Evolutionary conservation across 352 stramenopile species (phyloP), one percentile per base, ranked within the genome.

Genomic region (Blastocystis sp.): DNA sequence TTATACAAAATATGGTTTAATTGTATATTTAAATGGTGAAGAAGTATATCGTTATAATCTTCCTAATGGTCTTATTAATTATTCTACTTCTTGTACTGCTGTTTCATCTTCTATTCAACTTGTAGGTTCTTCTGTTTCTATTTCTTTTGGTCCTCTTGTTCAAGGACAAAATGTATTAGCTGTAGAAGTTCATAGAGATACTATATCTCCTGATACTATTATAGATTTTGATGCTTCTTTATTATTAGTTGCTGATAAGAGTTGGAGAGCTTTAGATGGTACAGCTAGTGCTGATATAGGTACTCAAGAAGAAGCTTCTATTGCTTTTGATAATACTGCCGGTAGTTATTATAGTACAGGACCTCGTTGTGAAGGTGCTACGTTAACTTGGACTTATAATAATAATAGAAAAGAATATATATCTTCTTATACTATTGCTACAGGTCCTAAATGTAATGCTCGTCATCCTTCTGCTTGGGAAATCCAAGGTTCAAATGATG

Each of bases 1-100:
- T 27, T 28, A 33, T 18, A 59, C 49, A 13, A 44, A 44, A 5
- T 59, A 59, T n/a, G 49, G 49, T 6, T 59, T 25, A 24, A 52
- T 59, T 37, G 13, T 59, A 0, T 59, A 59, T 27, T 23, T 30
- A 4, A 49, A 59, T 19, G 49, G 49, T 18, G 11, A 48, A 31
- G 33, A 59, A 7, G 49, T 59, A 13, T 9, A 16, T 9, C n/a
- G 33, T 3, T 7, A n/a, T 2, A 59, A 52, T 44, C 30, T 52
- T 5, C 44, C 44, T 23, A 33, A 2, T 3, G 21, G n/a, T n/a
- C n/a, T 9, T 45, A 23, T 36, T 16, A 23, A 31, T 16, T 9
- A 31, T 11, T 28, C 7, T 10, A 55, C 44, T 2, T 33, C 44
- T 0, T 47, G 34, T 1, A n/a, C 7, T 16, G n/a, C n/a, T 13